Base-by-base conservation (phyloP, 805 yeast genomes). In the Martiniozyma abietophila region DNA sequence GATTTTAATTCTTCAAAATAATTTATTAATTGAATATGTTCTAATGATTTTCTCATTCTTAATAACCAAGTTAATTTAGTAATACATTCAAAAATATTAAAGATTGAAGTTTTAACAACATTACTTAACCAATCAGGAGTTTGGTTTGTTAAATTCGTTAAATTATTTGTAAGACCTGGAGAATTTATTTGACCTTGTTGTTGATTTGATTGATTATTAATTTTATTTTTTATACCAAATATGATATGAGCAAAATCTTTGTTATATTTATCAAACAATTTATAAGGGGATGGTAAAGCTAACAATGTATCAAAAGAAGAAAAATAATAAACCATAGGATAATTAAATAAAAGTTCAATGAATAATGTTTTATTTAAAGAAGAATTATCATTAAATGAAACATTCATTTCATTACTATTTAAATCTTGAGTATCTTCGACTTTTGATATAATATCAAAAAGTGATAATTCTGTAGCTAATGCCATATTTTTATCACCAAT, bases 231-330 rank as follows among this genome's bases (percentile, higher is more conserved):
- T 6, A 17, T 14, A 10, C 16, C 16, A 2, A 37, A 15, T 6
- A 43, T 31, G 23, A 41, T 26, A 14, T 20, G 14, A 22, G 37
- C 33, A 36, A 44, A 31, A 17, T 44, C 41, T 2, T 51, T 40
- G 21, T 56, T 54, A 32, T 62, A 49, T 10, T 53, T 48, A 34
- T 54, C 53, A 30, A 54, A 53, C 3, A 56, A 54, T 25, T 44
- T 45, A 39, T 59, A 66, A 4, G 75, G 74, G 17, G 64, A 56
- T 1, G 71, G 69, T 8, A 67, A 34, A 1, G 49, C 46, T 18
- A 38, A 28, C 40, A 57, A 34, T 9, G 57, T 54, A 4, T 48
- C 38, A 14, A 44, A 47, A 3, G 57, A 48, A 12, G 69, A 54
- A 29, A 60, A 54, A 20, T 65, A 53, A 4, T 68, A 41, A 4